A percentile compares a stretch with the other conserved stretches of the same genome.
Evolutionary conservation across 2,329 filamentous ascomycete species (phyloP).

Genomic region (Hymenoscyphus infarciens): DNA sequence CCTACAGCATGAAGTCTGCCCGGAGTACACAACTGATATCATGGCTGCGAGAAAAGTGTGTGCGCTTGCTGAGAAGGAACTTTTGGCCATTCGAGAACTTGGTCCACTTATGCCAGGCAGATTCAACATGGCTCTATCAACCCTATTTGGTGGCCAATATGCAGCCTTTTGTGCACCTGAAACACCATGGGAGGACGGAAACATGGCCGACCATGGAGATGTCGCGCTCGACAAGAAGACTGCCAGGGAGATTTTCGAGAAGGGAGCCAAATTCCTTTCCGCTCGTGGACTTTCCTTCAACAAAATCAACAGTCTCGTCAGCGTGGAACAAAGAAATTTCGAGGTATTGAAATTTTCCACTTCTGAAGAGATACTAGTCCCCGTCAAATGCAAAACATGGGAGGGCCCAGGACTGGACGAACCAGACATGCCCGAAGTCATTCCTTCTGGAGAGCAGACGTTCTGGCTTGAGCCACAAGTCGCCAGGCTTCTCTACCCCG

Average conservation of each 20-base stretch:
- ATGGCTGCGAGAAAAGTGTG: constrained; percentile 64
- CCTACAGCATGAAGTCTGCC: constrained; percentile 78
- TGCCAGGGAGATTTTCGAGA: neutral
- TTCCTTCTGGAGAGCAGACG: constrained; percentile 34
- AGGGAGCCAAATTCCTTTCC: neutral
- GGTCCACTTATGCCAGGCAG: constrained; percentile 61
- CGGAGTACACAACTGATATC: constrained; percentile 70
- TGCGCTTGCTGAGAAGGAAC: constrained; percentile 61
- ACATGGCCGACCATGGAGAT: constrained; percentile 16
- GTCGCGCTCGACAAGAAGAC: constrained; percentile 27
- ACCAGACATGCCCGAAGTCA: constrained; percentile 30
- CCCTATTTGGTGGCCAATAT: constrained; percentile 56
- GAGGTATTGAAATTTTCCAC: constrained; percentile 46
- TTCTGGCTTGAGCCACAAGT: constrained; percentile 68
- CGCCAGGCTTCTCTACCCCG: constrained; percentile 55
- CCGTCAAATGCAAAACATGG: constrained; percentile 42
- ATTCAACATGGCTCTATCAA: constrained; percentile 75
- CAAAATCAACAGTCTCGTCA: neutral
- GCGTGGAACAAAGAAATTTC: constrained; percentile 52
- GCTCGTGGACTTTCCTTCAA: neutral
- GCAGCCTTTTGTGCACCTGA: constrained; percentile 18
- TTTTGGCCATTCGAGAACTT: constrained; percentile 55
- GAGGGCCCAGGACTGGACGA: constrained; percentile 36
- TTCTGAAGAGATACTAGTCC: constrained; percentile 39
- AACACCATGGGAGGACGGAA: constrained; percentile 16